Evolutionary conservation across 176 grass and related monocot species (phyloP).

Genomic region (Eleusine coracana): DNA sequence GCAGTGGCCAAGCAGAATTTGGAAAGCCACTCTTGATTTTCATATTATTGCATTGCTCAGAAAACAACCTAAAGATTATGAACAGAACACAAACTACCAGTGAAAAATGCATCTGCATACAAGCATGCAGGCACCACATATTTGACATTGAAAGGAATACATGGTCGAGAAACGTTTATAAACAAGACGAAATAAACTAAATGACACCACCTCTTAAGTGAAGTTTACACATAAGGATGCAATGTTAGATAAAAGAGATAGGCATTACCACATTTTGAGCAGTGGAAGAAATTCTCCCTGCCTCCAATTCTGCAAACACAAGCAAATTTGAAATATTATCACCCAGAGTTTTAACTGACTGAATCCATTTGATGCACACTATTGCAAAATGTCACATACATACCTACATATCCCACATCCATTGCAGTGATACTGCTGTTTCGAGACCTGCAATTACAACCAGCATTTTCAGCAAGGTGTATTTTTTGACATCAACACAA

Average conservation of each 20-base stretch:
- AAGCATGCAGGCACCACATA: not conserved
- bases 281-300: slow-evolving; percentile 91
- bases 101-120: not conserved
- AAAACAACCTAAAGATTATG: slow-evolving; percentile 3
- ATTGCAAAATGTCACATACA: not conserved
- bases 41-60: slow-evolving; percentile 1
- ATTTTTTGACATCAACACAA: not conserved
- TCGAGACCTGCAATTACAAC: slow-evolving; percentile 68
- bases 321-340: slow-evolving; percentile 13
- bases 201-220: not conserved
- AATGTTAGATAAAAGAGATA: slow-evolving; percentile 2
- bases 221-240: not conserved
- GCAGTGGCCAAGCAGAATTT: not conserved
- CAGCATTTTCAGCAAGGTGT: slow-evolving; percentile 21
- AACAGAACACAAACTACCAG: not conserved
- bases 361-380: not conserved
- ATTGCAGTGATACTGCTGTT: slow-evolving; percentile 90
- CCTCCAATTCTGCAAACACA: slow-evolving; percentile 79
- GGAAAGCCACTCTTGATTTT: not conserved
- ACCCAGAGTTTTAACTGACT: not conserved
- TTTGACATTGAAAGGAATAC: not conserved
- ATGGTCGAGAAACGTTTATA: not conserved
- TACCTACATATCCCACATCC: slow-evolving; percentile 96
- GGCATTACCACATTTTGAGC: slow-evolving; percentile 79
- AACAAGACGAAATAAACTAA: not conserved